Base-by-base conservation (phyloP, 192 early-diverging fungal genomes). In the Gonapodya sp. region DNA sequence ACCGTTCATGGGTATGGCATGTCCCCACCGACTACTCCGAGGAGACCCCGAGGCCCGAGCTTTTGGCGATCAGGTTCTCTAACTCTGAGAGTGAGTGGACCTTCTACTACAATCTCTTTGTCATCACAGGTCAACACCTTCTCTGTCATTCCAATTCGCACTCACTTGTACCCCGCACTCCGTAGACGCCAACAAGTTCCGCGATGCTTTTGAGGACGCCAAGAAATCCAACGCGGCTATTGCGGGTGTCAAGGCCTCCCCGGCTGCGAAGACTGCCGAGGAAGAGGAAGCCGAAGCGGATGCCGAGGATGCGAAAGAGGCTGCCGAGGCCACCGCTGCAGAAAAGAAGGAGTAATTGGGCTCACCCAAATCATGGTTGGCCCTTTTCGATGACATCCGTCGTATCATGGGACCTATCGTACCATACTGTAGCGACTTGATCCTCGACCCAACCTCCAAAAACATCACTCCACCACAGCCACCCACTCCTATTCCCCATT, bases 1-100 rank as follows among this genome's bases (percentile, higher is more conserved):
- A 99, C 88, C 95, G 97, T 81, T 98, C 96, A 36, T 99, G 97
- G 97, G 97, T 99, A 30, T 99, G 94, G 94, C 96, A 91, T 81
- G 94, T 93, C 78, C 85, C 92, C 34, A 90, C 94, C 77, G 97
- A 99, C 81, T 89, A 95, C 77, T 94, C 96, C 35, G 97, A 99
- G 36, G 97, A 93, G 31, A 93, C 94, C 85, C 82, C 90, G n/a
- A 86, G 90, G 78, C 88, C 90, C 64, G 94, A 98, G 87, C 87
- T 94, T 31, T 89, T 99, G 64, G 97, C 97, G 37, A 96, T 98
- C 81, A 94, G 97, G 80, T 97, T 99, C 81, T 95, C 93, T 83
- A 98, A 97, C 92, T 86, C 93, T 72, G 97, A 99, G 37, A 97
- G 88, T 90, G 81, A 73, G 87, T 80, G 2, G 36, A 73, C 31